phyloP scores from a whole-genome alignment of 768 basidiomycete genomes.

The Lyophyllum decastes region DNA sequence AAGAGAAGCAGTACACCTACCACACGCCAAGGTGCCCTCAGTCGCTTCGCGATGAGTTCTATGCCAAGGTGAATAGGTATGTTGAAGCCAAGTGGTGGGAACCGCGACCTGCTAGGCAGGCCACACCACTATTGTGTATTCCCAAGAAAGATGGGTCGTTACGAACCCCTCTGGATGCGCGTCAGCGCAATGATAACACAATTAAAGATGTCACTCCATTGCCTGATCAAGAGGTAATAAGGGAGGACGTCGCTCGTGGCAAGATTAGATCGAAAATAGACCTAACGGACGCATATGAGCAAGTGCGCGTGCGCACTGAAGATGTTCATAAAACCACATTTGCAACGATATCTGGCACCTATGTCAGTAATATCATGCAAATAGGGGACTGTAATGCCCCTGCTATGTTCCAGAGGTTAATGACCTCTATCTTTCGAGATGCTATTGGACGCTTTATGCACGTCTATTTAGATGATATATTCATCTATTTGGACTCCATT shows the following conservation, averaged over 20 bases:
- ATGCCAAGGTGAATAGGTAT: conserved; percentile 34
- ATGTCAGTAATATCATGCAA: not conserved
- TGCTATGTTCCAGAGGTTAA: not conserved
- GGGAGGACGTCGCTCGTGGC: not conserved
- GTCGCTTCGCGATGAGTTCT: conserved; percentile 26
- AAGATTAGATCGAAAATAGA: not conserved
- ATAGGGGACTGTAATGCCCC: not conserved
- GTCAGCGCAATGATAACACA: conserved; percentile 1
- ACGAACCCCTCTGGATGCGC: not conserved
- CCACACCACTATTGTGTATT: conserved; percentile 33
- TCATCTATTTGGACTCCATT: not conserved
- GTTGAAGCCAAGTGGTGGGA: conserved; percentile 36
- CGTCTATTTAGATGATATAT: conserved; percentile 6
- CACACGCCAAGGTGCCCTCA: conserved; percentile 32
- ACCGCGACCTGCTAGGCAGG: conserved; percentile 17
- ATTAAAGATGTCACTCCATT: conserved; percentile 1
- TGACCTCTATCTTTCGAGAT: conserved; percentile 1
- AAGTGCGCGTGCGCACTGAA: not conserved
- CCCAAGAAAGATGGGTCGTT: conserved; percentile 21
- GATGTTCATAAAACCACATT: not conserved
- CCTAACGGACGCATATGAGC: not conserved
- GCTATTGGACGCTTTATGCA: conserved; percentile 2
- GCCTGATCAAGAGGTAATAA: not conserved
- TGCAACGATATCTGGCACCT: not conserved
- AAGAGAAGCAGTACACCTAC: conserved; percentile 28